These are phyloP conservation scores for Alternaria gaisen DNA, from an alignment of 2,329 filamentous ascomycete genomes.

Conservation along the genomic window DNA sequence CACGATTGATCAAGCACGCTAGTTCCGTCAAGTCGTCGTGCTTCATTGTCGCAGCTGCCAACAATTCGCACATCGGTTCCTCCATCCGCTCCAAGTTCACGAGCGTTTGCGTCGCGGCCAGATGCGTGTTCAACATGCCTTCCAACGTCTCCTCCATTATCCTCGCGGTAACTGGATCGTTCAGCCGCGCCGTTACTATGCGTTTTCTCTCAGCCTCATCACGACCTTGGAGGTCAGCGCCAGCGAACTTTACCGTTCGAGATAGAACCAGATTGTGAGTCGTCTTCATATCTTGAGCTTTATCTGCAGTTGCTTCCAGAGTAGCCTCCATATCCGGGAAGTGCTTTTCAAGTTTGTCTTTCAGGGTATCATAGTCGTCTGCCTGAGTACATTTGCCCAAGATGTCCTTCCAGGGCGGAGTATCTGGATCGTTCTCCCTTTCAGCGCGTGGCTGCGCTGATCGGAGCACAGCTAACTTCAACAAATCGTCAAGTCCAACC, in stretches of 20 bases:
- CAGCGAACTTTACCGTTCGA: slow-evolving; percentile 23
- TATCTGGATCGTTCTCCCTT: neutral
- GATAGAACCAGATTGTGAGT: slow-evolving; percentile 7
- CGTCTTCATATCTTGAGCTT: slow-evolving; percentile 9
- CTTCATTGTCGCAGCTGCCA: slow-evolving; percentile 13
- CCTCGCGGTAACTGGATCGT: slow-evolving; percentile 17
- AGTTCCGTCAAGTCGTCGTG: slow-evolving; percentile 17
- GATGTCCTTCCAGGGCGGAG: slow-evolving; percentile 1
- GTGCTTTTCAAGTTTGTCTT: neutral
- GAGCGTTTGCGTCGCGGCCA: slow-evolving; percentile 13
- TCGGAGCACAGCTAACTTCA: slow-evolving; percentile 22
- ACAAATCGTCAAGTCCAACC: slow-evolving; percentile 17
- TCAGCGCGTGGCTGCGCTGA: slow-evolving; percentile 23
- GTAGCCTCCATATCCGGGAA: slow-evolving; percentile 10
- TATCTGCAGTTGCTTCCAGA: slow-evolving; percentile 1
- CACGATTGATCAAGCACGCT: neutral
- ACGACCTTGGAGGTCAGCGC: slow-evolving; percentile 12
- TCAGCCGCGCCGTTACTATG: slow-evolving; percentile 15
- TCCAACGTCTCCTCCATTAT: slow-evolving; percentile 24
- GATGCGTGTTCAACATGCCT: slow-evolving; percentile 11
- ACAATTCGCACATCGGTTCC: slow-evolving; percentile 12
- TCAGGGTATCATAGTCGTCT: neutral
- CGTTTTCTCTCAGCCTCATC: slow-evolving; percentile 9
- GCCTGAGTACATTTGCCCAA: neutral
- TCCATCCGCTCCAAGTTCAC: slow-evolving; percentile 14